Evolutionary conservation across 768 basidiomycete genomes (phyloP).

Genomic region (Hygrophorus russula): DNA sequence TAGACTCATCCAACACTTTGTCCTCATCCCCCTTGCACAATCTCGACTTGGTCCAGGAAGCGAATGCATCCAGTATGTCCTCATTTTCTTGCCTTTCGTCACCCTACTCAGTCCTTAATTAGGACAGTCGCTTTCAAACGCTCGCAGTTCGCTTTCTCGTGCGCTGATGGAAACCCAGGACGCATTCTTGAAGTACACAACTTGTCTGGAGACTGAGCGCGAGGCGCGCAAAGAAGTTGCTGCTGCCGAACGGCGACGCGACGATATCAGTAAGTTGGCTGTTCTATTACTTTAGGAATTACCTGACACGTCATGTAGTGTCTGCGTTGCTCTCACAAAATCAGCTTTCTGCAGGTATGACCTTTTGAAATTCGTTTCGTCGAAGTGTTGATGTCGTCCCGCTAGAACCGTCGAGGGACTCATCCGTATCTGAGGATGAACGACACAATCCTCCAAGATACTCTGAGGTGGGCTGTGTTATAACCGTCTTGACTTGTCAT

Average conservation of each 20-base stretch:
- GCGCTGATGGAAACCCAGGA: slow-evolving; percentile 67
- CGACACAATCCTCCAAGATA: slow-evolving; percentile 33
- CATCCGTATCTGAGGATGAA: slow-evolving; percentile 40
- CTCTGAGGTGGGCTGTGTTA: slow-evolving; percentile 23
- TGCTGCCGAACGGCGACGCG: slow-evolving; percentile 58
- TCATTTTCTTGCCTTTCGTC: slow-evolving; percentile 6
- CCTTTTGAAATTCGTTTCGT: neutral
- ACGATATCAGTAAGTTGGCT: slow-evolving; percentile 41
- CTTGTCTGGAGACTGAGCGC: slow-evolving; percentile 55
- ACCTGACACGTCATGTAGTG: slow-evolving; percentile 11
- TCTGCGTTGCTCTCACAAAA: slow-evolving; percentile 42
- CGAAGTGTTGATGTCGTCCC: slow-evolving; percentile 3
- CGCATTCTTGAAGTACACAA: slow-evolving; percentile 56
- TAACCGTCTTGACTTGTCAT: slow-evolving; percentile 1
- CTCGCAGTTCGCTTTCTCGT: slow-evolving; percentile 46
- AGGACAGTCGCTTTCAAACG: slow-evolving; percentile 55
- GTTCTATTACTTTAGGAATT: slow-evolving; percentile 5
- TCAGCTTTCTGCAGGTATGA: slow-evolving; percentile 24
- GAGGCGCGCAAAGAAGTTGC: slow-evolving; percentile 55
- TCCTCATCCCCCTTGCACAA: slow-evolving; percentile 40
- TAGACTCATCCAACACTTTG: slow-evolving; percentile 30
- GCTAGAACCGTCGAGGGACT: slow-evolving; percentile 38
- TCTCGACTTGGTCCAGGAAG: slow-evolving; percentile 51
- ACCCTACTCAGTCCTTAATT: slow-evolving; percentile 12
- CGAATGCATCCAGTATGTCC: slow-evolving; percentile 3